Evolutionary conservation across 768 basidiomycete genomes (phyloP).

Genomic region (Leccinum pellstonianum): DNA sequence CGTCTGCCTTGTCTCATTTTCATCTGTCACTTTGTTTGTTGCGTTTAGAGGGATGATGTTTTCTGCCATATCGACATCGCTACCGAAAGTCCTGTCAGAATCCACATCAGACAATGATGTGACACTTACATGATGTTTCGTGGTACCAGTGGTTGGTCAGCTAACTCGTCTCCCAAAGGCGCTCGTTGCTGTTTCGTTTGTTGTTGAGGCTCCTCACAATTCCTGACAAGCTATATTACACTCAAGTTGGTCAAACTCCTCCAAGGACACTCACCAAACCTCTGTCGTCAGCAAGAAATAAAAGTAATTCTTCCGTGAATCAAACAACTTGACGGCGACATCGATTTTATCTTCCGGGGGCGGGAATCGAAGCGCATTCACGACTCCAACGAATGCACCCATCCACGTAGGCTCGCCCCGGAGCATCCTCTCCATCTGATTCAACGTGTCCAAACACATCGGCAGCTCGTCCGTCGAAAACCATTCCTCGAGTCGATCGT

Average conservation of each 20-base stretch:
- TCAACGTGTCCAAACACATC: conserved; percentile 6
- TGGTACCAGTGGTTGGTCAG: neutral
- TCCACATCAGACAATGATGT: neutral
- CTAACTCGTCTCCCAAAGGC: neutral
- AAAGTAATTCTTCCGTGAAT: conserved; percentile 4
- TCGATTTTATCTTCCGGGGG: conserved; percentile 7
- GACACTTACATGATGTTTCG: neutral
- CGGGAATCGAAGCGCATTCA: neutral
- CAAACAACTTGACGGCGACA: conserved; percentile 7
- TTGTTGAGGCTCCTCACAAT: conserved; percentile 1
- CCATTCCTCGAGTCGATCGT: conserved; percentile 13
- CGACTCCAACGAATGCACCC: neutral
- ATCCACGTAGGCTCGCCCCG: neutral
- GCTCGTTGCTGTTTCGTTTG: neutral
- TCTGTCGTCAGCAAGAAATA: conserved; percentile 12
- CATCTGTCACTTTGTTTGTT: neutral
- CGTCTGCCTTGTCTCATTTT: neutral
- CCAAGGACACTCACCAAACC: conserved; percentile 3
- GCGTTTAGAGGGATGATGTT: neutral
- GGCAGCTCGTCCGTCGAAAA: conserved; percentile 6
- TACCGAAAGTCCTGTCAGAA: neutral
- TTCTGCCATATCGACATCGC: neutral
- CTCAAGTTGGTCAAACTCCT: neutral
- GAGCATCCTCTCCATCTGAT: conserved; percentile 11
- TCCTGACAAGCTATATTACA: neutral